Base-by-base conservation (phyloP, 1,139 yeast species). In the Wickerhamomyces sp. region DNA sequence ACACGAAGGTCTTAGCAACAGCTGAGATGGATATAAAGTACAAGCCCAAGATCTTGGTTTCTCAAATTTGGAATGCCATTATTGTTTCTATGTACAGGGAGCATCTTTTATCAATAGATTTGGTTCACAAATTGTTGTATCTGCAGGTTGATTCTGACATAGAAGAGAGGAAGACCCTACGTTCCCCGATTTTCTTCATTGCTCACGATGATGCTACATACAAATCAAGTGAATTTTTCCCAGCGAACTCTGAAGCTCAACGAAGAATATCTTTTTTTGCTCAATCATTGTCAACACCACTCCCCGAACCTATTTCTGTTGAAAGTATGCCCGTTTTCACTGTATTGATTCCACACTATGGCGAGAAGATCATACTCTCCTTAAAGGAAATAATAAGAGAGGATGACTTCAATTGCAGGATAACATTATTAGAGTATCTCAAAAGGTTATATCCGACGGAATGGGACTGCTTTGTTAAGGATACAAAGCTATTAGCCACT, bases 181-280 rank as follows among this genome's bases (percentile, higher is more conserved):
- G 72, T 49, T 75, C 84, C 1, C 95, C 95, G 1, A 65, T 79
- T 1, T 85, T 85, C 60, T 86, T 86, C 61, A 71, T 84, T 6
- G 79, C 78, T n/a, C 90, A 84, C 57, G 95, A 84, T 64, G 95
- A 85, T 57, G 74, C 78, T 68, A 51, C 84, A 50, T 84, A 81
- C 59, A 86, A 81, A 52, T 82, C 89, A 48, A 75, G 77, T 27
- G 81, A 81, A 40, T 78, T 63, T 47, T 69, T 69, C 45, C 69
- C 70, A 1, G 67, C 78, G 43, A 96, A 90, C 66, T 76, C 84
- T 7, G 96, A 87, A 59, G 94, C 95, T 0, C 84, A 85, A 58
- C 68, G 96, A 55, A 71, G 96, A 44, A 78, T 89, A 2, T 82
- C 94, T 0, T 89, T 85, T 58, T 89, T 89, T 72, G 96, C 96